phyloP scores from a whole-genome alignment of 2,329 filamentous ascomycete genomes.

The Cercospora zeina region DNA sequence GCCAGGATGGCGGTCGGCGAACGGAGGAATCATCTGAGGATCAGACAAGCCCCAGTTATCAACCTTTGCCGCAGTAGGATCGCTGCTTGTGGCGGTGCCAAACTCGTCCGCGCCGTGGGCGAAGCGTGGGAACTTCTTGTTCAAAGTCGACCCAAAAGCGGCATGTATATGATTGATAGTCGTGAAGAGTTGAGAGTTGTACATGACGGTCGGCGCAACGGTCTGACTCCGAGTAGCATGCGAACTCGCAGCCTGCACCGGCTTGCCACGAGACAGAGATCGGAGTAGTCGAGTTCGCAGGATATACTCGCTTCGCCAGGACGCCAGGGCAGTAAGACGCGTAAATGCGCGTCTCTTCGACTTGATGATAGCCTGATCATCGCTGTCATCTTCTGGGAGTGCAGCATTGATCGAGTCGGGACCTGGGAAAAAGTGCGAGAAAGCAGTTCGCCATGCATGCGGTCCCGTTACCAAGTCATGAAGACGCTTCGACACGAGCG shows the following conservation, averaged over 20 bases:
- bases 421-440: conserved; percentile 85
- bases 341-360: conserved; percentile 79
- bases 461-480: conserved; percentile 84
- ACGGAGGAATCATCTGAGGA: conserved; percentile 71
- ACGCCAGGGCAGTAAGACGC: conserved; percentile 77
- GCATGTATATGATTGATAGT: conserved; percentile 79
- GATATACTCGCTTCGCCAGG: conserved; percentile 95
- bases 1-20: conserved; percentile 73
- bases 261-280: conserved; percentile 79
- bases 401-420: conserved; percentile 57
- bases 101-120: conserved; percentile 81
- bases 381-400: conserved; percentile 47
- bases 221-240: conserved; percentile 63
- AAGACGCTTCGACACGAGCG: conserved; percentile 84
- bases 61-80: conserved; percentile 72
- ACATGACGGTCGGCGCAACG: conserved; percentile 74
- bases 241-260: conserved; percentile 57
- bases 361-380: conserved; percentile 58
- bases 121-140: conserved; percentile 73
- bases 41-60: conserved; percentile 82
- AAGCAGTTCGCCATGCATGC: conserved; percentile 91
- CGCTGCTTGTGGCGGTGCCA: conserved; percentile 76
- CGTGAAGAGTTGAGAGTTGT: conserved; percentile 79
- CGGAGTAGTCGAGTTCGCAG: conserved; percentile 79
- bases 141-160: conserved; percentile 64